These are phyloP conservation scores for Saxophila tyrrhenica DNA, from an alignment of 495 filamentous ascomycete genomes.

Conservation along the genomic window DNA sequence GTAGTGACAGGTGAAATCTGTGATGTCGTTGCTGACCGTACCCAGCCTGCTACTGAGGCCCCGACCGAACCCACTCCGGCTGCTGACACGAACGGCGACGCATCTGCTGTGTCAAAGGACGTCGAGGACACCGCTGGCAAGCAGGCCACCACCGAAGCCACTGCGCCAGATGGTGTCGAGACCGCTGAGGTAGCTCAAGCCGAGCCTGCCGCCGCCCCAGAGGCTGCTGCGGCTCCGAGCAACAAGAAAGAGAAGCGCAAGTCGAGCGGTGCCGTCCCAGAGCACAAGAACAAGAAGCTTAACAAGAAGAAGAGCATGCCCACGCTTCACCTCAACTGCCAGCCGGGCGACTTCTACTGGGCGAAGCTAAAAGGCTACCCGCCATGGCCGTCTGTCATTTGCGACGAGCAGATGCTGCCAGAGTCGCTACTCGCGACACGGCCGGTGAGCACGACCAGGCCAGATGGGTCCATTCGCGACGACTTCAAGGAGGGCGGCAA, in stretches of 20 bases:
- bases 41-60: conserved; percentile 12
- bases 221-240: conserved; percentile 22
- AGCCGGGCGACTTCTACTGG: conserved; percentile 78
- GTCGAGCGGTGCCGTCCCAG: conserved; percentile 52
- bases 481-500: conserved; percentile 76
- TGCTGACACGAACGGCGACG: conserved; percentile 6
- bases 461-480: conserved; percentile 71
- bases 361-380: conserved; percentile 83
- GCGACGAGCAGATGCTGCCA: conserved; percentile 85
- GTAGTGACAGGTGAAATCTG: not conserved
- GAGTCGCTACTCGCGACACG: conserved; percentile 54
- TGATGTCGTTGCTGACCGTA: conserved; percentile 5
- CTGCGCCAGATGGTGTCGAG: conserved; percentile 13
- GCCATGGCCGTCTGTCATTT: conserved; percentile 81
- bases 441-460: conserved; percentile 67
- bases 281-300: conserved; percentile 65
- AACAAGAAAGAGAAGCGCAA: conserved; percentile 48
- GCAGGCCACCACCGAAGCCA: conserved; percentile 19
- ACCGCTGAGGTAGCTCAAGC: conserved; percentile 12
- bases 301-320: conserved; percentile 72
- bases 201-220: not conserved
- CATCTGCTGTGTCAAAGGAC: conserved; percentile 8
- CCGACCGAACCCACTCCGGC: conserved; percentile 6
- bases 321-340: conserved; percentile 61
- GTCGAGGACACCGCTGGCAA: conserved; percentile 18